Base-by-base conservation (phyloP, 352 stramenopile species). In the Phytophthora aleatoria region DNA sequence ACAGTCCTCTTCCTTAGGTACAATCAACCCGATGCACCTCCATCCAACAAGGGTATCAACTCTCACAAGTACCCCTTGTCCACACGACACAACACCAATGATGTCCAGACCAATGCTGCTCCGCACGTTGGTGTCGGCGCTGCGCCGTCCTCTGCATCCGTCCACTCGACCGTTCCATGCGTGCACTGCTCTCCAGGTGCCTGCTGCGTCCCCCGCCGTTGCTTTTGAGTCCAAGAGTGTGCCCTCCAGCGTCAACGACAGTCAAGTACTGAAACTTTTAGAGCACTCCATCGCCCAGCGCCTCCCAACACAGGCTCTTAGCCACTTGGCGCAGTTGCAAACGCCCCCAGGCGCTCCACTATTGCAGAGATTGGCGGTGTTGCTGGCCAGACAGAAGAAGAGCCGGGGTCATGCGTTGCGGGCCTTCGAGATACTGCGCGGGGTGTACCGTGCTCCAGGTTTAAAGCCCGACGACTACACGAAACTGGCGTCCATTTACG, bases 401-500 rank as follows among this genome's bases (percentile, higher is more conserved):
- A 76, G 56, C 33, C 58, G 64, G 11, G 35, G 20, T 2, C 47
- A 74, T 26, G 59, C 65, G 3, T 13, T 71, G 5, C 66, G 54
- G 8, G 73, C 75, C 20, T 77, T 79, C 33, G 73, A 87, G 31
- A 67, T 87, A 7, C 57, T 87, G 30, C 64, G 64, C 27, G 69
- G 62, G 6, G 77, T 87, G 41, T 86, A 83, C 54, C 67, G 44
- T 33, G 50, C 64, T 16, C 69, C 76, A 8, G 67, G 73, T 2
- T 58, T 90, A 20, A 49, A 48, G 13, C 73, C 76, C 11, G 79
- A 91, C 50, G 82, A 91, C 49, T 87, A 79, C 59, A 89, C 79
- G 24, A 74, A 74, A 39, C 50, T 91, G 27, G 82, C 82, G 50
- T 89, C 81, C 38, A 89, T 91, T 55, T 82, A 86, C 64, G 79